These are phyloP conservation scores for Chlamydomonas asymmetrica DNA, from an alignment of 139 green algal genomes.

Conservation along the genomic window DNA sequence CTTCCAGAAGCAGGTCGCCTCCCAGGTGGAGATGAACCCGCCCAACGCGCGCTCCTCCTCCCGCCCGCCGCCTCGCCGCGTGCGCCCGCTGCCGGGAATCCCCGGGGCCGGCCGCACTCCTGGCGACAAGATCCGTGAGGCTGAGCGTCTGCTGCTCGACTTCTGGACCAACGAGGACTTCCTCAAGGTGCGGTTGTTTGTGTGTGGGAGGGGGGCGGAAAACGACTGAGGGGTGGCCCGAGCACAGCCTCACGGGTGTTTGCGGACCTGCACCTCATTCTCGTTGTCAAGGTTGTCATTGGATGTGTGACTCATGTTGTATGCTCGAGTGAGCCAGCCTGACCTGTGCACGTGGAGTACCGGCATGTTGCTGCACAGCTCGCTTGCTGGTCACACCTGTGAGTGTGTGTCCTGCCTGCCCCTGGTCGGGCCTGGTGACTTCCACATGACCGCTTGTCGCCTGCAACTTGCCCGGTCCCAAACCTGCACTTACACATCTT, in stretches of 20 bases:
- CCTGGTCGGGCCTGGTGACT: too few relatives aligned
- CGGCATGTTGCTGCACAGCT: neutral
- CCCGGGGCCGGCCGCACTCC: constrained; percentile 13
- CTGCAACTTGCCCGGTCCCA: neutral
- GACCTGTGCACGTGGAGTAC: neutral
- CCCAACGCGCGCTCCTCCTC: neutral
- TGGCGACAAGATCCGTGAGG: constrained; percentile 13
- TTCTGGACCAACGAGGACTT: constrained; percentile 28
- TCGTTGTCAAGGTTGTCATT: too few relatives aligned
- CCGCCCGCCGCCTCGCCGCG: neutral
- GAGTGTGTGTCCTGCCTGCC: too few relatives aligned
- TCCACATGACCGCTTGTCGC: neutral
- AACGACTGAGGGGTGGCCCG: too few relatives aligned
- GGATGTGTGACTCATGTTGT: neutral
- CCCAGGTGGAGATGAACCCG: constrained; percentile 19
- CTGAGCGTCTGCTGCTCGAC: constrained; percentile 17
- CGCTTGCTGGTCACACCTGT: too few relatives aligned
- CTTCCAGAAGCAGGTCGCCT: constrained; percentile 11
- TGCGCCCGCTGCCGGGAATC: neutral
- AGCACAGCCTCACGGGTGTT: too few relatives aligned
- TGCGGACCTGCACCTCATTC: too few relatives aligned
- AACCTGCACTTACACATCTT: neutral
- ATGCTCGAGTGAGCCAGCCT: neutral
- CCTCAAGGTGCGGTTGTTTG: constrained; percentile 5
- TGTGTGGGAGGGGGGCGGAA: neutral